Base-by-base conservation (phyloP, 805 yeast genomes). In the Starmera dryadoides region DNA sequence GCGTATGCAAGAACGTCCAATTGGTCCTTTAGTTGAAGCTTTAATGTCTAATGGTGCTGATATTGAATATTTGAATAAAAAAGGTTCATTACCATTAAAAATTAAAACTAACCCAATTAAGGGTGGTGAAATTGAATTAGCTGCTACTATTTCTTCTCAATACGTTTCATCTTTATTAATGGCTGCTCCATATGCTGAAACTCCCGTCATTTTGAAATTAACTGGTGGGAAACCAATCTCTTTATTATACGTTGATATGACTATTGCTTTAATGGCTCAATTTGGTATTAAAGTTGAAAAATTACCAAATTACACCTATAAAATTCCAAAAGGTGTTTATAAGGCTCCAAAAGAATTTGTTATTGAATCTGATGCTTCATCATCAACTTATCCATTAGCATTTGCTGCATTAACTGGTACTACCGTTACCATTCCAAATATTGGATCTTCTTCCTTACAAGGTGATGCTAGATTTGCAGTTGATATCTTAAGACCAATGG, bases 171-270 rank as follows among this genome's bases (percentile, higher is more conserved):
- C 98, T 0, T 74, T 93, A 40, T 73, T 93, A 55, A 88, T 93
- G 96, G 86, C 96, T 63, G 98, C 98, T 29, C 98, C 98, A 36
- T 93, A 89, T 56, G 98, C 98, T 10, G 64, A 79, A 41, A 72
- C 76, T 41, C 95, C 96, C 6, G 95, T 91, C 23, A 87, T 95
- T 8, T 73, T 93, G 56, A 66, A 91, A 8, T 71, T 93, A 43
- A 89, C 85, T 17, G 98, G 98, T 25, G 98, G 98, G 30, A 89
- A 89, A 60, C 98, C 98, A 48, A 86, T 93, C 44, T 91, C 98
- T 12, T 94, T 87, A 59, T 71, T 91, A 50, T 93, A 93, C 70
- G 88, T 93, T 47, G 96, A 89, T 56, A 93, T 93, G 98, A 93
- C 98, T 3, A 84, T 89, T 45, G 79, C 81, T 40, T 86, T 93